Evolutionary conservation across 2,329 filamentous ascomycete genomes (phyloP).

Genomic region (Pseudophaeomoniella oleicola): DNA sequence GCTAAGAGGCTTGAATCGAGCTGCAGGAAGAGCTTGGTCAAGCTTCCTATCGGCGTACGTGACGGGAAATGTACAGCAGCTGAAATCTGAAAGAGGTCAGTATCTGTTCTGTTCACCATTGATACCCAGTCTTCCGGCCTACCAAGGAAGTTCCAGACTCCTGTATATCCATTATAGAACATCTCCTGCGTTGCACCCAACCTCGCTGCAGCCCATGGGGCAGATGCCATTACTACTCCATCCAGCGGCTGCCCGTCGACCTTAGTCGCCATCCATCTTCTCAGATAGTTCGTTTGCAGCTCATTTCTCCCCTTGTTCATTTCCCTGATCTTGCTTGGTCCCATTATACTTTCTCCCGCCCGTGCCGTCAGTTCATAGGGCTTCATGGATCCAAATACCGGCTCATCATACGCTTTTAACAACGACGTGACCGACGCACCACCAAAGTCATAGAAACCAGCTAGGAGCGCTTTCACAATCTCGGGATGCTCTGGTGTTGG

Average conservation of each 20-base stretch:
- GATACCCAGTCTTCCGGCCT: conserved; percentile 3
- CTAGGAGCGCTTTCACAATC: conserved; percentile 6
- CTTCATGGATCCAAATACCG: conserved; percentile 10
- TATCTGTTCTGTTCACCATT: background rate
- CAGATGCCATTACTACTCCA: conserved; percentile 8
- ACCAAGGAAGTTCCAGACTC: conserved; percentile 15
- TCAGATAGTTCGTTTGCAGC: conserved; percentile 11
- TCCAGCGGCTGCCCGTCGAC: conserved; percentile 7
- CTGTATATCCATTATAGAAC: conserved; percentile 15
- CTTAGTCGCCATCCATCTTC: conserved; percentile 11
- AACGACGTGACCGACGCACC: conserved; percentile 13
- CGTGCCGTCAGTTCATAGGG: background rate
- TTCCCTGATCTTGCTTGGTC: conserved; percentile 14
- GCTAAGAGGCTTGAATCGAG: conserved; percentile 12
- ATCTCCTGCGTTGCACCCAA: conserved; percentile 13
- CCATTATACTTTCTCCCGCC: conserved; percentile 6
- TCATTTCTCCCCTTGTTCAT: conserved; percentile 15
- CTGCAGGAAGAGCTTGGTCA: conserved; percentile 8
- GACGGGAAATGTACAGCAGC: conserved; percentile 12
- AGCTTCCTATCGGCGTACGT: conserved; percentile 11
- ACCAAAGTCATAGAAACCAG: conserved; percentile 12
- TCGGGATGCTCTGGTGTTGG: background rate
- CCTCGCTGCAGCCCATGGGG: conserved; percentile 6
- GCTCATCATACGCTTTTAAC: conserved; percentile 13
- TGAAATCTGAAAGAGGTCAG: conserved; percentile 6